Evolutionary conservation across 2,329 filamentous ascomycete genomes (phyloP), one percentile per base, ranked within the genome.

Genomic region (Fusarium phyllophilum): DNA sequence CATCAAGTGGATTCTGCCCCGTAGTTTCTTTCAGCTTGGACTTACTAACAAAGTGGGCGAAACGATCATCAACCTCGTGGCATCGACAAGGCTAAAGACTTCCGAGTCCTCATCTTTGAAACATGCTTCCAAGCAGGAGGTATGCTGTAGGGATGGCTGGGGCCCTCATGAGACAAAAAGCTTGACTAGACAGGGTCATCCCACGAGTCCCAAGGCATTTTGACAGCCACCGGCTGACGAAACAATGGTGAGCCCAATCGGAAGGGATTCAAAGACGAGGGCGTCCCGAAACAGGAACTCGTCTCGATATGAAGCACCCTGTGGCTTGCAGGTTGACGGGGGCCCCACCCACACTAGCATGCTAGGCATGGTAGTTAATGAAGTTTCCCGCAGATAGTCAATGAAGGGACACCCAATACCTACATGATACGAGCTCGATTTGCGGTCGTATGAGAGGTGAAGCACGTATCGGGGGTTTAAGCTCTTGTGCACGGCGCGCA

Each of bases 271-370:
- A 63, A 68, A 55, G 52, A 63, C 68, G 62, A 54, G 59, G 66
- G 52, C 55, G 58, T 70, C 76, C 75, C 62, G 67, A 78, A 76
- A 70, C 56, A 78, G 76, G 58, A 77, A 78, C 36, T 77, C 76
- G 76, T 78, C 76, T 78, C 72, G 52, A 62, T 42, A 46, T 61
- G 60, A 55, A 56, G 58, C 58, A 72, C 60, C 51, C 73, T 70
- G 72, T 62, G 59, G 72, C 75, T 75, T 77, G 66, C 73, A 68
- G 71, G 56, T 76, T 70, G 62, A 62, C 60, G 58, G 48, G 46
- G 58, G 39, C 57, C 72, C 66, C 75, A 69, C 61, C 38, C 66
- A 56, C 68, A 61, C 71, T 66, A 64, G 52, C 48, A 64, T 65
- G 59, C 46, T 59, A 52, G 66, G 52, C 48, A 64, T 65, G 59